phyloP scores from a whole-genome alignment of 2,329 filamentous ascomycete species.

The Fusarium sp. region DNA sequence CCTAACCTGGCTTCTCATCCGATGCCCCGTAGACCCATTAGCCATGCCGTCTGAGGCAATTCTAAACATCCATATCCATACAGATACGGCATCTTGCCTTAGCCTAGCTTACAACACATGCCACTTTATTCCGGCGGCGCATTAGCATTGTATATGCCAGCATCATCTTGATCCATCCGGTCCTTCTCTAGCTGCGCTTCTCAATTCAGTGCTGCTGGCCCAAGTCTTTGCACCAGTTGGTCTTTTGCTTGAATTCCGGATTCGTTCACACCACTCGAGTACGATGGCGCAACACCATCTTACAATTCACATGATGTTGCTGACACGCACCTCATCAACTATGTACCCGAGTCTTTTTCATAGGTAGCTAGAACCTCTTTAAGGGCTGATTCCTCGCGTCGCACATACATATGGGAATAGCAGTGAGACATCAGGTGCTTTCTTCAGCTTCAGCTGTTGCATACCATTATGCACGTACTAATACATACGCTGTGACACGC shows the following conservation, averaged over 20 bases:
- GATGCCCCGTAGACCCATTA: conserved; percentile 33
- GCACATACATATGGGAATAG: conserved; percentile 11
- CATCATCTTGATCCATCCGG: conserved; percentile 12
- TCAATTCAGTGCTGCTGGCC: neutral
- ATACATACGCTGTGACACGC: neutral
- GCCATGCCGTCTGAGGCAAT: conserved; percentile 44
- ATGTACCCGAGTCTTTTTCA: neutral
- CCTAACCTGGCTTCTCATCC: conserved; percentile 42
- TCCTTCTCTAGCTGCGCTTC: neutral
- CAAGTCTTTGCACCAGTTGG: neutral
- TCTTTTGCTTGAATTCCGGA: neutral
- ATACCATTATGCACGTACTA: neutral
- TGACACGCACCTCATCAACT: conserved; percentile 34
- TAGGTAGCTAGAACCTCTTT: neutral
- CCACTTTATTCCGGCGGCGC: conserved; percentile 5
- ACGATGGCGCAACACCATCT: conserved; percentile 33
- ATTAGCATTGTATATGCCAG: conserved; percentile 8
- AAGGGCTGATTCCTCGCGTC: conserved; percentile 25
- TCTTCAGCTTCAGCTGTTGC: conserved; percentile 6
- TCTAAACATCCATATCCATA: conserved; percentile 28
- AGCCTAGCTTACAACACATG: conserved; percentile 21
- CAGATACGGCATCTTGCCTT: conserved; percentile 17
- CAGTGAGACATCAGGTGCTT: conserved; percentile 4
- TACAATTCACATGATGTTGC: conserved; percentile 40
- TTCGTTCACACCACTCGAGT: conserved; percentile 27